phyloP scores from a whole-genome alignment of 768 basidiomycete genomes.

The Mycena alexandri region DNA sequence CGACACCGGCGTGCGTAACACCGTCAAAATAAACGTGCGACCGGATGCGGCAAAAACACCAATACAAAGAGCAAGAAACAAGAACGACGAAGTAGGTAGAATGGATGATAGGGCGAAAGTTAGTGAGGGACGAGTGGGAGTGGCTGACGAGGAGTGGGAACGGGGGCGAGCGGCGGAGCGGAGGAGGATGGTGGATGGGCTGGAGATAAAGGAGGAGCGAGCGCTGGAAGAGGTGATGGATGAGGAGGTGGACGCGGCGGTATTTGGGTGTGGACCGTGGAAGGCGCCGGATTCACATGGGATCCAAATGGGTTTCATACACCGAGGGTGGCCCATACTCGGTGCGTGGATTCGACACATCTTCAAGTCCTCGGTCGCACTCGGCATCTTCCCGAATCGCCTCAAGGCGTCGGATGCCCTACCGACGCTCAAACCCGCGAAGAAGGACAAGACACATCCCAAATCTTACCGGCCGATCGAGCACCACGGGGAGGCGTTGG shows the following conservation, averaged over 20 bases:
- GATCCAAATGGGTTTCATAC: constrained; percentile 5
- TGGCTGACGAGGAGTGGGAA: too few relatives aligned
- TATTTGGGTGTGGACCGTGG: neutral
- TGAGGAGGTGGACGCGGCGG: neutral
- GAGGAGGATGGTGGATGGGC: too few relatives aligned
- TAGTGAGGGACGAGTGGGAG: too few relatives aligned
- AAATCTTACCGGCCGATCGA: neutral
- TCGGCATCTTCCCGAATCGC: neutral
- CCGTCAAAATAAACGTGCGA: too few relatives aligned
- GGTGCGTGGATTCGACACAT: neutral
- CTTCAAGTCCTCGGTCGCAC: neutral
- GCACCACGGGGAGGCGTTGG: constrained; percentile 1
- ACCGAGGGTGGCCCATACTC: neutral
- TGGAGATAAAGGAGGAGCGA: too few relatives aligned
- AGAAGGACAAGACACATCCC: neutral
- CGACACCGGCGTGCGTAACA: too few relatives aligned
- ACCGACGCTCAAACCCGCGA: neutral
- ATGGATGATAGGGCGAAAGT: too few relatives aligned
- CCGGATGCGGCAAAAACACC: too few relatives aligned
- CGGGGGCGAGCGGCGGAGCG: too few relatives aligned
- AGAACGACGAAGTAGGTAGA: too few relatives aligned
- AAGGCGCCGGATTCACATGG: constrained; percentile 7
- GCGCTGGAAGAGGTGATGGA: neutral
- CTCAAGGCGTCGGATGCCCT: neutral
- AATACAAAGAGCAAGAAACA: too few relatives aligned